Evolutionary conservation across 352 stramenopile genomes (phyloP), one percentile per base, ranked within the genome.

Genomic region (Phytophthora crassamura): DNA sequence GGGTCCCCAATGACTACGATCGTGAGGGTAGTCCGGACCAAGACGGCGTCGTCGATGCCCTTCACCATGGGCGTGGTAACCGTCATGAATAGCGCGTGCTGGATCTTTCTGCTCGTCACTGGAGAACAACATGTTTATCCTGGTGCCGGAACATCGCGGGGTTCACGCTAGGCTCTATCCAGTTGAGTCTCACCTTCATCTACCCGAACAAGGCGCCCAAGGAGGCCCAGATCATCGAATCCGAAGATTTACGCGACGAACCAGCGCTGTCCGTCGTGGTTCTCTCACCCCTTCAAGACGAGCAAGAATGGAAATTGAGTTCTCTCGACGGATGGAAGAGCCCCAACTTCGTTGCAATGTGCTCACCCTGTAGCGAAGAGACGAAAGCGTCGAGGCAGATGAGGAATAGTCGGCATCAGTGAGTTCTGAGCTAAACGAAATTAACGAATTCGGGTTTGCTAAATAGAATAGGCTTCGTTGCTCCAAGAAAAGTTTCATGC

Each of bases 1-100:
- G 69, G 64, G 7, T 90, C 83, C 6, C 83, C 80, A 10, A 77
- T 92, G 53, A 67, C 70, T 1, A 79, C 70, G 6, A 78, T 92
- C 41, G 66, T 55, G 16, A 68, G 63, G 5, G 67, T 75, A 4
- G 33, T 75, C 32, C 52, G n/a, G 16, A 73, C 64, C 9, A 72
- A 73, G 38, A 64, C 50, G 7, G 53, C 62, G 28, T 61, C 67
- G 4, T 75, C 56, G 1, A 71, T 75, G 39, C 67, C 67, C 3
- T 63, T 75, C 35, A 67, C 51, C 11, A 58, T 75, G 55, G 60
- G 61, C 9, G 50, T 72, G 11, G 60, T 66, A 15, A 65, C 60
- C 43, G 42, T 61, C 5, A 48, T 59, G 33, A 72, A 66, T 28
- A 67, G 56, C 51, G 53, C 64, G 34, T 59, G 43, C 30, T 69